Evolutionary conservation across 305 asterid species (phyloP).

Genomic region (Fraxinus floribunda): DNA sequence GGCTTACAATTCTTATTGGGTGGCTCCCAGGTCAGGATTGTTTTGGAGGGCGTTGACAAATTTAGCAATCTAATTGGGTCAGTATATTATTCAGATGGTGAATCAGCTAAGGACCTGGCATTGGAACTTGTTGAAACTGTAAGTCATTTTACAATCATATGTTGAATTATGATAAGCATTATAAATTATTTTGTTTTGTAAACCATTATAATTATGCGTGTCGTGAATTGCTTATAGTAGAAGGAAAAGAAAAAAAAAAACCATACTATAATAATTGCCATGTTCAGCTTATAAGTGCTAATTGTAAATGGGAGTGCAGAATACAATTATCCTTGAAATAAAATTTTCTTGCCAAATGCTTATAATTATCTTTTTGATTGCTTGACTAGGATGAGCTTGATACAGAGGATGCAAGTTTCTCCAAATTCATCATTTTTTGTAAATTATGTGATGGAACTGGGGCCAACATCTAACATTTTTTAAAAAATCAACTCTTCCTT

Average conservation of each 20-base stretch:
- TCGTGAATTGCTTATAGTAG: background rate
- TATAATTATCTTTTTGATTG: background rate
- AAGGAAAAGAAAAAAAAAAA: background rate
- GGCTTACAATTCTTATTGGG: slow-evolving; percentile 7
- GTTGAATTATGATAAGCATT: background rate
- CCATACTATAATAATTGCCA: background rate
- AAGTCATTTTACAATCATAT: slow-evolving; percentile 23
- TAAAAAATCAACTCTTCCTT: background rate
- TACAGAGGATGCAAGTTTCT: background rate
- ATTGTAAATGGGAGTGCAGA: background rate
- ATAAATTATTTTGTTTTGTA: background rate
- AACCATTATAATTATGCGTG: background rate
- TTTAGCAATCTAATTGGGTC: slow-evolving; percentile 89
- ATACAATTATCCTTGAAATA: background rate
- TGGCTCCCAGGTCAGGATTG: slow-evolving; percentile 78
- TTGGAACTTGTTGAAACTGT: slow-evolving; percentile 91
- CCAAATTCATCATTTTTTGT: background rate
- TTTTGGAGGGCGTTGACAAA: slow-evolving; percentile 95
- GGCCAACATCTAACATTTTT: background rate
- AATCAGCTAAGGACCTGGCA: slow-evolving; percentile 84
- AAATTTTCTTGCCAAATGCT: background rate
- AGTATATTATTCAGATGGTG: slow-evolving; percentile 86
- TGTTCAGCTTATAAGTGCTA: background rate
- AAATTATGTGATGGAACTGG: background rate
- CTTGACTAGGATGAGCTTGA: background rate